These are phyloP conservation scores for Hyphopichia wangnamkhiaoensis DNA, from an alignment of 1,139 yeast genomes.

Conservation along the genomic window DNA sequence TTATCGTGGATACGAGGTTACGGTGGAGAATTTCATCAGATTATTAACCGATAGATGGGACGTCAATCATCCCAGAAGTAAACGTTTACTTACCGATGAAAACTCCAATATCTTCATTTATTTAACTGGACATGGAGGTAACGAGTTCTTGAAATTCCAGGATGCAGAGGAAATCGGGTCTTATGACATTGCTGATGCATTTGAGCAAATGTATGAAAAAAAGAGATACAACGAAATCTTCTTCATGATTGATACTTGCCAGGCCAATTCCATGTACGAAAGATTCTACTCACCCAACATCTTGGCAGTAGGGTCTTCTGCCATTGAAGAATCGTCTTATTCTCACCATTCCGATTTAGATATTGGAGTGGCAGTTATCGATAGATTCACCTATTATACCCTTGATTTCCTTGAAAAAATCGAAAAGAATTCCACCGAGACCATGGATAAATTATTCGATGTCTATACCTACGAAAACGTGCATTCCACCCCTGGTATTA, in stretches of 20 bases:
- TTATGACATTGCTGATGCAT: conserved; percentile 95
- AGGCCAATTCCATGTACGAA: conserved; percentile 97
- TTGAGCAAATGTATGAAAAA: conserved; percentile 96
- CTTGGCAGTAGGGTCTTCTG: conserved; percentile 92
- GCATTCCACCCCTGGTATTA: conserved; percentile 89
- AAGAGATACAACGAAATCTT: conserved; percentile 91
- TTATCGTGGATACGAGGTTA: conserved; percentile 95
- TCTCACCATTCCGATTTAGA: conserved; percentile 96
- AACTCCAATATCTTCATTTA: conserved; percentile 91
- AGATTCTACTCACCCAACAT: conserved; percentile 91
- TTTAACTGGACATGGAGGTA: conserved; percentile 98
- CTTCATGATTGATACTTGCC: conserved; percentile 98
- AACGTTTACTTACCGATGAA: conserved; percentile 87
- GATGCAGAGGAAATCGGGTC: conserved; percentile 98
- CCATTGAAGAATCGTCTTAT: conserved; percentile 84
- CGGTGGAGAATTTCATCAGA: conserved; percentile 92
- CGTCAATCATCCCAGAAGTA: conserved; percentile 87
- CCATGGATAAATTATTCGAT: conserved; percentile 81
- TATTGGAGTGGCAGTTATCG: conserved; percentile 97
- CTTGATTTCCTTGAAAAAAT: conserved; percentile 84
- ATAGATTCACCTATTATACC: conserved; percentile 90
- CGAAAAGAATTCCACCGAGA: conserved; percentile 69
- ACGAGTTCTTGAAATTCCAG: conserved; percentile 93
- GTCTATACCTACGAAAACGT: conserved; percentile 82
- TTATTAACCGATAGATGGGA: conserved; percentile 94